A percentile compares a stretch with the other conserved stretches of the same genome.
These are phyloP conservation scores for Salix dunnii DNA, from an alignment of 345 rosid genomes.

Conservation along the genomic window DNA sequence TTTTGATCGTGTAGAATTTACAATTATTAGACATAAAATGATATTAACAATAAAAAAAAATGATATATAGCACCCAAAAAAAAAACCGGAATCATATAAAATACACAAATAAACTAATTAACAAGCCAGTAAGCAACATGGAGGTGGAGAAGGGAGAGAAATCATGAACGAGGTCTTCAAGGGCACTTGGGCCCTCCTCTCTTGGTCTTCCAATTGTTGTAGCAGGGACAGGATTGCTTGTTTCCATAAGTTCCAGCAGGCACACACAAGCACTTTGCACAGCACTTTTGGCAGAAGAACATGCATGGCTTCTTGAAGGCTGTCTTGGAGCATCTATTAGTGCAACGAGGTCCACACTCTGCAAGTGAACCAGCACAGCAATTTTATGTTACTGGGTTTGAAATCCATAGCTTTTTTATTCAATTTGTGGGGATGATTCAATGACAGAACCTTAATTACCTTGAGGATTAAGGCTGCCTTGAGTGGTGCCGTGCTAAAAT, in stretches of 20 bases:
- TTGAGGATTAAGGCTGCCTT: conserved; percentile 57
- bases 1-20: too few species aligned
- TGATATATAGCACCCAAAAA: not conserved
- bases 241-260: conserved; percentile 25
- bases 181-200: conserved; percentile 28
- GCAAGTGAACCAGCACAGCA: not conserved
- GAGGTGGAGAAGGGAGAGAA: not conserved
- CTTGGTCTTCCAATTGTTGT: conserved; percentile 28
- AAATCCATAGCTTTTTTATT: too few species aligned
- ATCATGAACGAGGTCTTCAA: not conserved
- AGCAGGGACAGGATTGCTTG: conserved; percentile 19
- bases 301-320: conserved; percentile 19
- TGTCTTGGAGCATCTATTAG: conserved; percentile 19
- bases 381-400: not conserved
- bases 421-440: not conserved
- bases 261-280: conserved; percentile 22
- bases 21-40: too few species aligned
- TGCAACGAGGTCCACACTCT: conserved; percentile 18
- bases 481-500: conserved; percentile 43
- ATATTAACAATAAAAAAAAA: too few species aligned
- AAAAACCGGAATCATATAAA: not conserved
- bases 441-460: conserved; percentile 19
- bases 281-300: conserved; percentile 23
- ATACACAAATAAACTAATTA: not conserved
- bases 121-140: not conserved